Evolutionary conservation across 2,329 filamentous ascomycete genomes (phyloP).

Genomic region (Stagonosporopsis chrysanthemi): DNA sequence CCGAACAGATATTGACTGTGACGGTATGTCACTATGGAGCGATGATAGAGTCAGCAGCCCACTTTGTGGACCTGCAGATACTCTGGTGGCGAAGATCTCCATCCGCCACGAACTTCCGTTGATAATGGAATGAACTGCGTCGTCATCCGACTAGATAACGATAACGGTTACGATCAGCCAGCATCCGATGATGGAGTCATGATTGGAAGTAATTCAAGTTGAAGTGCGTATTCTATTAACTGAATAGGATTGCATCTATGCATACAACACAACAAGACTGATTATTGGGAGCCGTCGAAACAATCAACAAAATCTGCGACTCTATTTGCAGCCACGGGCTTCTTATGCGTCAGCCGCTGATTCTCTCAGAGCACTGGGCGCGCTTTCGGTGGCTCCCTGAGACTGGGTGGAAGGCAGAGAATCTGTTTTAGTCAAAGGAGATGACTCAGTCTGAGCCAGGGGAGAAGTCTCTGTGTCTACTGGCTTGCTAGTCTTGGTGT

Average conservation of each 20-base stretch:
- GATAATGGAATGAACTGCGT: slow-evolving; percentile 1
- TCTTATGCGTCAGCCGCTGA: slow-evolving; percentile 7
- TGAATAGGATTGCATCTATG: slow-evolving; percentile 3
- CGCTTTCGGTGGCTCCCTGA: slow-evolving; percentile 9
- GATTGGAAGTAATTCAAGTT: background rate
- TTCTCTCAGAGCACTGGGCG: slow-evolving; percentile 12
- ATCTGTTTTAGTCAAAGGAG: slow-evolving; percentile 1
- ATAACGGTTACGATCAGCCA: background rate
- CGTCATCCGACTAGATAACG: background rate
- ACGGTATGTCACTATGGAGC: slow-evolving; percentile 11
- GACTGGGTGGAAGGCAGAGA: slow-evolving; percentile 12
- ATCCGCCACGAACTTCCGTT: slow-evolving; percentile 3
- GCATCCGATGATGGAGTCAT: background rate
- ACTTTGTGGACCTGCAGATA: slow-evolving; percentile 9
- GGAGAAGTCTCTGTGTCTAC: background rate
- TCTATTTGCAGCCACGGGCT: background rate
- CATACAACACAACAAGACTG: slow-evolving; percentile 1
- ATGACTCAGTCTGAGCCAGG: slow-evolving; percentile 2
- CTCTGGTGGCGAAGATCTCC: slow-evolving; percentile 16
- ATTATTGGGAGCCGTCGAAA: background rate
- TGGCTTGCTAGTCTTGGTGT: background rate
- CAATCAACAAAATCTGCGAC: too few relatives aligned
- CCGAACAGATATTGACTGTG: background rate
- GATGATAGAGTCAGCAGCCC: slow-evolving; percentile 2
- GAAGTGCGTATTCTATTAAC: background rate